A percentile compares a stretch with the other conserved stretches of the same genome.
Evolutionary conservation across 768 basidiomycete species (phyloP).

Genomic region (Imleria badia): DNA sequence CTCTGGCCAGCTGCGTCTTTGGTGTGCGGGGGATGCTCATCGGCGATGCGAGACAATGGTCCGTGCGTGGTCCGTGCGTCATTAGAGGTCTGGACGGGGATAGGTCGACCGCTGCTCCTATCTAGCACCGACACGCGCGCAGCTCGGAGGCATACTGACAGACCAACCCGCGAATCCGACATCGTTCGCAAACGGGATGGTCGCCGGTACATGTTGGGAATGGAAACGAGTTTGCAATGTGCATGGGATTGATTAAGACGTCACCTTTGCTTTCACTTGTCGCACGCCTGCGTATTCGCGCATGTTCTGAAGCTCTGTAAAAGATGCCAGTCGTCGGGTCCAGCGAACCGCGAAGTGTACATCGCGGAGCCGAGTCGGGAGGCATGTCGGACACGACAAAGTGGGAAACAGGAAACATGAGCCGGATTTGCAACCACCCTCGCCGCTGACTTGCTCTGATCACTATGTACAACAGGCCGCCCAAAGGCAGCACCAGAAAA

Average conservation of each 20-base stretch:
- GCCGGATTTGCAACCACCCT: too few relatives aligned
- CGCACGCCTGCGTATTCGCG: constrained; percentile 72
- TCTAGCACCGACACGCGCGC: constrained; percentile 7
- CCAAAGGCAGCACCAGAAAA: constrained; percentile 3
- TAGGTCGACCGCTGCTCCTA: background rate
- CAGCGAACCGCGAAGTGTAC: constrained; percentile 55
- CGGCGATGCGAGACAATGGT: too few relatives aligned
- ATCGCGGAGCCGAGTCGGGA: constrained; percentile 11
- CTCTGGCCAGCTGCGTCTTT: too few relatives aligned
- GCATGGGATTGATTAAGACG: constrained; percentile 6
- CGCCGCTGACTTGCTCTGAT: background rate
- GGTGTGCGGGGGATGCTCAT: too few relatives aligned
- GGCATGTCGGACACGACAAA: constrained; percentile 1
- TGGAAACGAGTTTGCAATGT: too few relatives aligned
- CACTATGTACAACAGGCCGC: constrained; percentile 3
- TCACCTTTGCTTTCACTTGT: constrained; percentile 81
- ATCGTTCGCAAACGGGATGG: constrained; percentile 67
- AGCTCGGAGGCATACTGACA: constrained; percentile 73
- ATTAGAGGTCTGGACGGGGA: background rate
- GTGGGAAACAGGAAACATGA: background rate
- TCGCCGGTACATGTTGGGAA: constrained; percentile 62
- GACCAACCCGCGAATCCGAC: constrained; percentile 51
- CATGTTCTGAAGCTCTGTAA: constrained; percentile 61
- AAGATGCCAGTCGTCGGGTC: constrained; percentile 67
- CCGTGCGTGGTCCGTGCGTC: background rate